Percentiles rank a stretch among this genome's conserved stretches.
Conservation (phyloP, 192 early-diverging fungal genomes). For the Helicostylum pulchrum region DNA sequence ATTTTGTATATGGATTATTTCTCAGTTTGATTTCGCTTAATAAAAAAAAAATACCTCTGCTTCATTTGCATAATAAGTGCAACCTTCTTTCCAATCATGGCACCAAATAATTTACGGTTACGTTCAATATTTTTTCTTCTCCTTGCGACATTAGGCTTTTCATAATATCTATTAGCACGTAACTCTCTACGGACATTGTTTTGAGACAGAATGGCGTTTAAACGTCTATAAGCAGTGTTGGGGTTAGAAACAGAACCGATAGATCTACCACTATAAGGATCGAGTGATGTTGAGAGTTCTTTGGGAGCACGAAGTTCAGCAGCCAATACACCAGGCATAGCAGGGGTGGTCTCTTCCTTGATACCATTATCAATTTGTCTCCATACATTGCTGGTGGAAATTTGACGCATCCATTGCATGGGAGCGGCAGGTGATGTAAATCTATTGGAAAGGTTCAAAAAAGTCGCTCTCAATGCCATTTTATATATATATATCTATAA, state of each 20-base stretch:
- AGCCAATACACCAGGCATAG: conserved; percentile 18
- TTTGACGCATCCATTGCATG: conserved; percentile 9
- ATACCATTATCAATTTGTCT: background rate
- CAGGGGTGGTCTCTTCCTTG: background rate
- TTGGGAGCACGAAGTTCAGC: conserved; percentile 16
- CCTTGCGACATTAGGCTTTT: conserved; percentile 65
- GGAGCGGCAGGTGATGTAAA: background rate
- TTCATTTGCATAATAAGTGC: conserved; percentile 66
- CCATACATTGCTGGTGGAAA: conserved; percentile 3
- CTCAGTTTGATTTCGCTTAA: too few species aligned
- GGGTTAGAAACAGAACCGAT: conserved; percentile 42
- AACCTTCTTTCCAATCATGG: conserved; percentile 60
- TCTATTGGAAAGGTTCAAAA: conserved; percentile 11
- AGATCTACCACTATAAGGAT: conserved; percentile 48
- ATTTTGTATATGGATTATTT: background rate
- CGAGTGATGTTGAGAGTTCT: conserved; percentile 31
- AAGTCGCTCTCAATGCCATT: conserved; percentile 1
- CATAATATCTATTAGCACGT: conserved; percentile 52
- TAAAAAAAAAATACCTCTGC: conserved; percentile 31
- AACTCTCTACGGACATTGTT: conserved; percentile 61
- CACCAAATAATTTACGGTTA: conserved; percentile 56
- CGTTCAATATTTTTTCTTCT: conserved; percentile 52
- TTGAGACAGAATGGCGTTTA: conserved; percentile 53
- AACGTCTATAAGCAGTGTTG: conserved; percentile 48
- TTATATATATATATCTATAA: background rate